Conservation (phyloP, 1,284 basidiomycete species). For the Phlebopus sp. region DNA sequence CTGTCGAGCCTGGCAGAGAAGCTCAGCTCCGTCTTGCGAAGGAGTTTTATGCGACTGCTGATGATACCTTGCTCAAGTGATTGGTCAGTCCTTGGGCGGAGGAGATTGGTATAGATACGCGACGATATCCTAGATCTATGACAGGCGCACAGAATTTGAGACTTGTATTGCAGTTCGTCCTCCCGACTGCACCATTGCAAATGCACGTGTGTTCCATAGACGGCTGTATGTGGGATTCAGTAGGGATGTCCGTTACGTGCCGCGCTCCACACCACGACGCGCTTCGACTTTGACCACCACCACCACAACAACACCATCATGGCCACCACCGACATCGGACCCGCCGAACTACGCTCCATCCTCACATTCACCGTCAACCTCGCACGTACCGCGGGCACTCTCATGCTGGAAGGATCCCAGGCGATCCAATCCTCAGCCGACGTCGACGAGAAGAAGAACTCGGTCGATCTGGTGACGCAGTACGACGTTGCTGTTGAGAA, state of each 20-base stretch:
- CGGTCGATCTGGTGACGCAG: conserved; percentile 94
- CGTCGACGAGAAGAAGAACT: conserved; percentile 85
- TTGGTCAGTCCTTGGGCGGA: conserved; percentile 1
- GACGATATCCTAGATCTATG: neutral
- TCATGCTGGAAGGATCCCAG: conserved; percentile 73
- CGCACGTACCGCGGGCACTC: conserved; percentile 66
- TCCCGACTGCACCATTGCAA: too few relatives aligned
- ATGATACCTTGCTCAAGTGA: conserved; percentile 43
- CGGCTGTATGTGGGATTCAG: too few relatives aligned
- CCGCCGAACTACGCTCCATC: conserved; percentile 51
- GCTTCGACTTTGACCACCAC: neutral
- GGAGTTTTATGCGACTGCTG: conserved; percentile 82
- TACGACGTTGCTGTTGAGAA: conserved; percentile 93
- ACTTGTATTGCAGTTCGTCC: too few relatives aligned
- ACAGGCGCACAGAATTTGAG: too few relatives aligned
- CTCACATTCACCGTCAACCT: conserved; percentile 73
- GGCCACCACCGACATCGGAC: too few relatives aligned
- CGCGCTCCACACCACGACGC: neutral
- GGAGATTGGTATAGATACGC: neutral
- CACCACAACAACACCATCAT: conserved; percentile 26
- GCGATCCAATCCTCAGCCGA: conserved; percentile 59
- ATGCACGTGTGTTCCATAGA: too few relatives aligned
- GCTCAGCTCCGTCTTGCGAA: conserved; percentile 76
- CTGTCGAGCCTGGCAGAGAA: conserved; percentile 58
- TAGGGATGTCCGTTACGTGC: too few relatives aligned